phyloP scores from a whole-genome alignment of 2,329 filamentous ascomycete species.

The Cladosporium austrohemisphaericum region DNA sequence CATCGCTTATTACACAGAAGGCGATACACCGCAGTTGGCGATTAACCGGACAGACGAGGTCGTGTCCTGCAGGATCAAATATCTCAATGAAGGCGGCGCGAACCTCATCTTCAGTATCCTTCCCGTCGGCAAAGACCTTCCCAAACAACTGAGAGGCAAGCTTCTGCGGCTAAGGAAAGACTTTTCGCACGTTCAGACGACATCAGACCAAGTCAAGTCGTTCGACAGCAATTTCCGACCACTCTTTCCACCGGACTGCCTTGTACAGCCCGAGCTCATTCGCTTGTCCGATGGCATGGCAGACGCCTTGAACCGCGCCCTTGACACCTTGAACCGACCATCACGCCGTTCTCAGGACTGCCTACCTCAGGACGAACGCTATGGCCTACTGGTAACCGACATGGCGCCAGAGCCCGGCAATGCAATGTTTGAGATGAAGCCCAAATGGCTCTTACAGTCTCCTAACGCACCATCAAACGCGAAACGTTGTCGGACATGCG shows the following conservation, averaged over 20 bases:
- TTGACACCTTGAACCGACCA: slow-evolving; percentile 23
- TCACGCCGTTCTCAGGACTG: slow-evolving; percentile 24
- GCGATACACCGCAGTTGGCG: neutral
- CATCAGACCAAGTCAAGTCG: slow-evolving; percentile 26
- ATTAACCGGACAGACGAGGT: neutral
- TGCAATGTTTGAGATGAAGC: slow-evolving; percentile 42
- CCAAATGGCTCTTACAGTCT: slow-evolving; percentile 48
- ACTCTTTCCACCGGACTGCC: slow-evolving; percentile 29
- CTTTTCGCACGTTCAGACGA: slow-evolving; percentile 27
- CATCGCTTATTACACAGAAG: slow-evolving; percentile 12
- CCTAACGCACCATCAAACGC: slow-evolving; percentile 40
- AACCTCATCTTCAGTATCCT: slow-evolving; percentile 34
- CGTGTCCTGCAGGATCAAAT: slow-evolving; percentile 24
- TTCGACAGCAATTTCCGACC: slow-evolving; percentile 27
- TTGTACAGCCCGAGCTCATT: slow-evolving; percentile 31
- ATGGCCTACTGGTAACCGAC: slow-evolving; percentile 34
- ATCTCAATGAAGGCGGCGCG: slow-evolving; percentile 37
- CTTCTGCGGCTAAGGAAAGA: slow-evolving; percentile 34
- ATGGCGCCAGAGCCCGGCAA: slow-evolving; percentile 31
- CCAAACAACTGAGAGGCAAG: slow-evolving; percentile 20
- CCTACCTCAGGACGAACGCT: slow-evolving; percentile 26
- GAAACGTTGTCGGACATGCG: slow-evolving; percentile 45
- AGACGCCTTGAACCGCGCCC: slow-evolving; percentile 23
- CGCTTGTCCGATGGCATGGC: slow-evolving; percentile 22
- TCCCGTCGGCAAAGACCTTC: neutral